A percentile compares a stretch with the other conserved stretches of the same genome.
Evolutionary conservation across 2,329 filamentous ascomycete genomes (phyloP).

Genomic region (Nigrospora sphaerica): DNA sequence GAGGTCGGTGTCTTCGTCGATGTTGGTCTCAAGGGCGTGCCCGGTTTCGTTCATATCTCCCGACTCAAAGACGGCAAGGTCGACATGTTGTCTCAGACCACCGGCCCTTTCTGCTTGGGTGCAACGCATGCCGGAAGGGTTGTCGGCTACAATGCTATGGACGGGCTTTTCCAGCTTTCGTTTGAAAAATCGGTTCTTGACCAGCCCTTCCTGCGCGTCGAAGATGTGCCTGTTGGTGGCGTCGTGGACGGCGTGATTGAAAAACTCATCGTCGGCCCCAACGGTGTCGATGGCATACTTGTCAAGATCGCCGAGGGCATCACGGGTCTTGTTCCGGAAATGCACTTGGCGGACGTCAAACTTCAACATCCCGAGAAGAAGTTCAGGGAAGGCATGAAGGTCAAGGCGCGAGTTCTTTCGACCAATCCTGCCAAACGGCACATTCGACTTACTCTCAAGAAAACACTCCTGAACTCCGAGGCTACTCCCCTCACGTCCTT

Average conservation of each 20-base stretch:
- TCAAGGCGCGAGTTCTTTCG: conserved; percentile 82
- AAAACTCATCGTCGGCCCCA: conserved; percentile 70
- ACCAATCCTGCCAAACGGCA: conserved; percentile 68
- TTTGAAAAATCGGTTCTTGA: conserved; percentile 76
- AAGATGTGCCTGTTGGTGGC: conserved; percentile 78
- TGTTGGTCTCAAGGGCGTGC: conserved; percentile 57
- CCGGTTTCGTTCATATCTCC: conserved; percentile 94
- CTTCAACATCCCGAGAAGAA: conserved; percentile 94
- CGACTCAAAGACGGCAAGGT: conserved; percentile 84
- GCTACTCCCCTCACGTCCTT: conserved; percentile 72
- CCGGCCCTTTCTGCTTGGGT: conserved; percentile 71
- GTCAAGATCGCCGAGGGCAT: conserved; percentile 82
- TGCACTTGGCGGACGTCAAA: conserved; percentile 80
- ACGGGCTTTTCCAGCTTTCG: conserved; percentile 80
- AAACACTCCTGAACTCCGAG: conserved; percentile 87
- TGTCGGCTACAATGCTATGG: conserved; percentile 78
- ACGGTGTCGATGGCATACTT: conserved; percentile 75
- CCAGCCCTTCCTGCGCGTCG: conserved; percentile 83
- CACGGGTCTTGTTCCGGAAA: conserved; percentile 78
- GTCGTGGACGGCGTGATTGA: conserved; percentile 78
- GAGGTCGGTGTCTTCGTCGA: conserved; percentile 77
- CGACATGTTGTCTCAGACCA: conserved; percentile 69
- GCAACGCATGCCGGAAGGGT: conserved; percentile 76
- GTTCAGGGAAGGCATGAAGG: conserved; percentile 76
- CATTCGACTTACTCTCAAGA: conserved; percentile 86